Conservation (phyloP, 179 eudicot genomes). For the Nepenthes alata region DNA sequence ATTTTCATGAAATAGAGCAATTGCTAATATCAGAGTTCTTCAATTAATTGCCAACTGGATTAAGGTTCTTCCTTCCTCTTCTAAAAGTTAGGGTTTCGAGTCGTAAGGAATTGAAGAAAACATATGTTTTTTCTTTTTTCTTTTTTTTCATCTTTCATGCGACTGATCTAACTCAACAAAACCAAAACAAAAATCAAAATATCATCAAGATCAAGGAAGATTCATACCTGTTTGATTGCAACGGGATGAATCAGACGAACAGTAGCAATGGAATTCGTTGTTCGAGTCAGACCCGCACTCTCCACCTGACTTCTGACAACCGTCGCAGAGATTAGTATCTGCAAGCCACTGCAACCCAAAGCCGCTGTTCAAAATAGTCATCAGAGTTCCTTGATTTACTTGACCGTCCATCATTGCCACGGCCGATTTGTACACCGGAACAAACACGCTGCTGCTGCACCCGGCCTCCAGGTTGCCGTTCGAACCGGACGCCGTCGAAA, state of each 20-base stretch:
- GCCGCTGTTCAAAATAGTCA: slow-evolving; percentile 13
- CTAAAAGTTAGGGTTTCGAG: too few relatives aligned
- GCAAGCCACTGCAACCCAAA: slow-evolving; percentile 25
- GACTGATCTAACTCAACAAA: not conserved
- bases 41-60: not conserved
- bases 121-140: not conserved
- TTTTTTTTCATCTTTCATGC: not conserved
- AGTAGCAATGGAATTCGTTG: slow-evolving; percentile 17
- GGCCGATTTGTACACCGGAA: slow-evolving; percentile 10
- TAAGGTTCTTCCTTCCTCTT: not conserved
- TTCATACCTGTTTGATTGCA: not conserved
- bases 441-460: not conserved
- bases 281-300: slow-evolving; percentile 20
- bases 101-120: too few relatives aligned
- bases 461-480: not conserved
- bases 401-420: not conserved
- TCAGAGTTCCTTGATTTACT: not conserved
- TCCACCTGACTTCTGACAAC: slow-evolving; percentile 22
- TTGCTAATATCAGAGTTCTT: too few relatives aligned
- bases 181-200: not conserved
- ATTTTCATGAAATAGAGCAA: too few relatives aligned
- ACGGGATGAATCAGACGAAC: slow-evolving; percentile 4
- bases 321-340: slow-evolving; percentile 6
- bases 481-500: not conserved
- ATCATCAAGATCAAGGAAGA: not conserved